A percentile compares a stretch with the other conserved stretches of the same genome.
phyloP scores from a whole-genome alignment of 2,329 filamentous ascomycete genomes.

The Aspergillus carbonarius region DNA sequence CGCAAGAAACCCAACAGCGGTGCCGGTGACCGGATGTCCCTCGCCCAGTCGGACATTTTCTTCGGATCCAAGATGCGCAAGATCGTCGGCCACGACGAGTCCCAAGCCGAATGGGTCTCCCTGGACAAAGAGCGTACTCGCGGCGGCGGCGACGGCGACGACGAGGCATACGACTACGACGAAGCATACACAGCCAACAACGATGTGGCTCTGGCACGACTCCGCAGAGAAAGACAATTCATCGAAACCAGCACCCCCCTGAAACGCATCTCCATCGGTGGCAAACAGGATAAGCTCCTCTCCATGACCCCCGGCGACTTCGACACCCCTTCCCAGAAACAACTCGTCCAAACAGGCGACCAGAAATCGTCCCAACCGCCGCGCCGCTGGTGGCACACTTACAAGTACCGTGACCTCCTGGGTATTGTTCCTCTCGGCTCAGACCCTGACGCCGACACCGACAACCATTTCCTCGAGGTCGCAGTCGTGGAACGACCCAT shows the following conservation, averaged over 20 bases:
- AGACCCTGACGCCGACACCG: conserved; percentile 29
- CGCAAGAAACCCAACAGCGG: conserved; percentile 51
- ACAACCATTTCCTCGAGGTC: conserved; percentile 59
- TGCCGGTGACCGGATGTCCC: conserved; percentile 54
- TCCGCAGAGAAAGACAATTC: conserved; percentile 26
- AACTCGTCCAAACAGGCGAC: conserved; percentile 22
- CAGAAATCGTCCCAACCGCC: conserved; percentile 29
- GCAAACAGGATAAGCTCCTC: conserved; percentile 16
- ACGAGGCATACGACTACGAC: conserved; percentile 36
- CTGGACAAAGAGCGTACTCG: conserved; percentile 29
- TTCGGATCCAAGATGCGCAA: conserved; percentile 51
- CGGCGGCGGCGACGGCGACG: conserved; percentile 8
- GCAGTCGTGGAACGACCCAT: conserved; percentile 83
- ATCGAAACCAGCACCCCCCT: conserved; percentile 22
- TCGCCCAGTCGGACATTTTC: conserved; percentile 44
- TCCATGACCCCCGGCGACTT: conserved; percentile 5
- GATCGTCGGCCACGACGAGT: conserved; percentile 42
- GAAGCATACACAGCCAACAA: conserved; percentile 31
- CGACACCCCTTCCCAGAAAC: conserved; percentile 24
- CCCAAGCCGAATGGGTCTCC: conserved; percentile 34
- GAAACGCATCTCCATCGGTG: conserved; percentile 16
- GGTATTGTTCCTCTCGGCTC: conserved; percentile 62
- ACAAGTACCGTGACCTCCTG: conserved; percentile 91
- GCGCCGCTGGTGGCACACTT: conserved; percentile 69
- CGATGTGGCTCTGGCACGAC: conserved; percentile 33